Percentiles rank a stretch among this genome's conserved stretches.
These are phyloP conservation scores for Kodamaea plutei DNA, from an alignment of 1,139 yeast genomes.

Conservation along the genomic window DNA sequence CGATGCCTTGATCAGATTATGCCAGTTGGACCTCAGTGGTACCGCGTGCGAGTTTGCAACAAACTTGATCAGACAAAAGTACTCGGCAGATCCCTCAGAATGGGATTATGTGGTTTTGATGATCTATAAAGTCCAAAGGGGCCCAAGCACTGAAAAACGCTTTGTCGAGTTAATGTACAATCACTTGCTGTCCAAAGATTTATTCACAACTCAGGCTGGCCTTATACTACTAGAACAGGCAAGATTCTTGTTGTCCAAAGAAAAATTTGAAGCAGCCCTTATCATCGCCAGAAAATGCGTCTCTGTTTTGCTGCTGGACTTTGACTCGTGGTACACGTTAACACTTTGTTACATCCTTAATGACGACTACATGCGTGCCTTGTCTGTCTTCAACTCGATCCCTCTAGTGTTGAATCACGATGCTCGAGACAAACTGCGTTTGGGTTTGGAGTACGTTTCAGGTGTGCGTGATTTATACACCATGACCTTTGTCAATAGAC, in stretches of 20 bases:
- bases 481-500: conserved; percentile 23
- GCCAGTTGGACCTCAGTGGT: conserved; percentile 19
- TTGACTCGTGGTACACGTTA: conserved; percentile 39
- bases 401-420: conserved; percentile 24
- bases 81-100: conserved; percentile 18
- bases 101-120: conserved; percentile 31
- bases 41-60: conserved; percentile 20
- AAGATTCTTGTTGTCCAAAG: conserved; percentile 32
- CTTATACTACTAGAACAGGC: conserved; percentile 37
- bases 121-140: conserved; percentile 25
- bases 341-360: conserved; percentile 31
- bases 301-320: conserved; percentile 37
- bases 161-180: conserved; percentile 26
- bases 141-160: conserved; percentile 22
- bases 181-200: conserved; percentile 16
- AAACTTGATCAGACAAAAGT: conserved; percentile 14
- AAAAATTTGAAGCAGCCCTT: conserved; percentile 25
- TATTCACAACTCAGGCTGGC: conserved; percentile 32
- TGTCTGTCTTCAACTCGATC: conserved; percentile 32
- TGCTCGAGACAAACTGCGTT: conserved; percentile 10
- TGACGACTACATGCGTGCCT: conserved; percentile 29
- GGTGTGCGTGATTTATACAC: conserved; percentile 32
- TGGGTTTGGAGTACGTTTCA: conserved; percentile 20
- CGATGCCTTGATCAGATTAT: conserved; percentile 26
- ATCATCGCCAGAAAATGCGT: conserved; percentile 30